Evolutionary conservation across 2,329 filamentous ascomycete genomes (phyloP).

Genomic region (Phoma sp.): DNA sequence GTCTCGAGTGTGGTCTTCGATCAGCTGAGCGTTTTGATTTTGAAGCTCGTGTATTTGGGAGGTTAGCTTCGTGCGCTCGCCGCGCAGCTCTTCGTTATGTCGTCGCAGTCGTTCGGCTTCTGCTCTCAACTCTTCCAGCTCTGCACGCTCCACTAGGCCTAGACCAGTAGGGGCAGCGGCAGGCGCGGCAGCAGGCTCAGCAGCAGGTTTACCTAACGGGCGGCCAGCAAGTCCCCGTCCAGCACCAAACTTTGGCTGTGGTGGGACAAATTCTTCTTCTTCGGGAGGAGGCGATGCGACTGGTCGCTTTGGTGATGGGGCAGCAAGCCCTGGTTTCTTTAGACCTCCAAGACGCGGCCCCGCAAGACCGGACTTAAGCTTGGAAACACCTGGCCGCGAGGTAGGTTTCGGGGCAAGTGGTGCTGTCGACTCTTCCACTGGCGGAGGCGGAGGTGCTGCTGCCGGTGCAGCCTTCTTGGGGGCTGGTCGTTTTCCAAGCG

Average conservation of each 20-base stretch:
- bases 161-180: constrained; percentile 67
- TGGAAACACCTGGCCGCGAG: constrained; percentile 55
- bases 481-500: constrained; percentile 58
- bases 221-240: constrained; percentile 81
- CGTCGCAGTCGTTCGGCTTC: constrained; percentile 80
- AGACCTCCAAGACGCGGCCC: constrained; percentile 49
- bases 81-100: constrained; percentile 78
- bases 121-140: constrained; percentile 84
- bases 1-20: constrained; percentile 95
- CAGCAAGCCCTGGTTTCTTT: constrained; percentile 50
- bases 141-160: constrained; percentile 82
- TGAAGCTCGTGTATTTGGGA: constrained; percentile 94
- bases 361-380: constrained; percentile 50
- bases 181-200: constrained; percentile 62
- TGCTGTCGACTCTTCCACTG: constrained; percentile 56
- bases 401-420: constrained; percentile 66
- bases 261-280: constrained; percentile 52
- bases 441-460: constrained; percentile 45
- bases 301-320: constrained; percentile 49
- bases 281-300: constrained; percentile 56
- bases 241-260: constrained; percentile 66
- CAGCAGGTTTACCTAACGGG: constrained; percentile 83
- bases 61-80: constrained; percentile 79
- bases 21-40: constrained; percentile 94
- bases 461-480: constrained; percentile 59